Percentiles rank a stretch among this genome's conserved stretches.
phyloP scores from a whole-genome alignment of 192 early-diverging fungal species.

The Entophlyctis luteolus region DNA sequence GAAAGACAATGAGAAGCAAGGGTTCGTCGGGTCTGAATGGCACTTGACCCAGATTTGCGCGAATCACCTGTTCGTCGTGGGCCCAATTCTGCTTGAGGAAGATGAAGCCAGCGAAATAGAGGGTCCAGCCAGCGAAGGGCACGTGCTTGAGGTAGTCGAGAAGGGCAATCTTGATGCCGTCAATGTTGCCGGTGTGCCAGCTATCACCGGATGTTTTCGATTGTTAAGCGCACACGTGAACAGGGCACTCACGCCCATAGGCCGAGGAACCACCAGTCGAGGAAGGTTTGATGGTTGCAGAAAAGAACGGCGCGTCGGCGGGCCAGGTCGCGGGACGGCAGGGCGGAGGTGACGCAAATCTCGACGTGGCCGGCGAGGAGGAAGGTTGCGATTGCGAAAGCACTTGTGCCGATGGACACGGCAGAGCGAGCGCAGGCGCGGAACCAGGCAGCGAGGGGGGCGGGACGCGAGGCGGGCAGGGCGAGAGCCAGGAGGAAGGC shows the following conservation, averaged over 20 bases:
- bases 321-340: too few species aligned
- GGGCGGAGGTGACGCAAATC: slow-evolving; percentile 1
- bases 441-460: too few species aligned
- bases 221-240: neutral
- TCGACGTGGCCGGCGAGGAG: neutral
- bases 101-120: neutral
- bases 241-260: neutral
- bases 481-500: neutral
- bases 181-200: neutral
- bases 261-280: slow-evolving; percentile 16
- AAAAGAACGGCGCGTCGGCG: too few species aligned
- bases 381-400: neutral
- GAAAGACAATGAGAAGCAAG: slow-evolving; percentile 12
- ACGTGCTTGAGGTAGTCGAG: slow-evolving; percentile 4
- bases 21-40: slow-evolving; percentile 1
- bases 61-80: neutral
- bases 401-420: neutral
- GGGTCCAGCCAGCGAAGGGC: neutral
- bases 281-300: slow-evolving; percentile 14
- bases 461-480: neutral
- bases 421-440: neutral
- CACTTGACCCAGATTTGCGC: neutral
- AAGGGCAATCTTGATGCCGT: slow-evolving; percentile 2
- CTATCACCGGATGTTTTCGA: neutral
- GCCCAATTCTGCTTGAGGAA: slow-evolving; percentile 10